A percentile compares a stretch with the other conserved stretches of the same genome.
These are phyloP conservation scores for Beauveria scarabaeidicola DNA, from an alignment of 2,329 filamentous ascomycete genomes.

Conservation along the genomic window DNA sequence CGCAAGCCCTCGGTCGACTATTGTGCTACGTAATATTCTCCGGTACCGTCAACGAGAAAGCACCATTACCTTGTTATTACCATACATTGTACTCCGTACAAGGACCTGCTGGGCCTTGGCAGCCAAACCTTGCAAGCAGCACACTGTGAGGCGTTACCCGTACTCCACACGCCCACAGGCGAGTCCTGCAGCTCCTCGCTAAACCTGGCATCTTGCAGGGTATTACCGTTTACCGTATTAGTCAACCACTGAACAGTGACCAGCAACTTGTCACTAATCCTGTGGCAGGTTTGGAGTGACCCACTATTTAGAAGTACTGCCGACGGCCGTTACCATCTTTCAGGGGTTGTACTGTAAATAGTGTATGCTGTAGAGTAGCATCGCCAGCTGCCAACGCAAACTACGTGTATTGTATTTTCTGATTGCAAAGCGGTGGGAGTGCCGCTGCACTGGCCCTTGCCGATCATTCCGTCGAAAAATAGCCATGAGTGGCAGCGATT, in stretches of 20 bases:
- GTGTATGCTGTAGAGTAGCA: background rate
- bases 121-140: background rate
- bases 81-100: background rate
- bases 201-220: background rate
- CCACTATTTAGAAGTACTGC: too few species aligned
- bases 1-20: background rate
- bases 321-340: too few species aligned
- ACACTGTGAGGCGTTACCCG: too few species aligned
- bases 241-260: too few species aligned
- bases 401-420: slow-evolving; percentile 3
- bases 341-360: too few species aligned
- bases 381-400: background rate
- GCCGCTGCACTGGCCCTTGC: background rate
- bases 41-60: too few species aligned
- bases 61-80: too few species aligned
- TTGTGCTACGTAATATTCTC: too few species aligned
- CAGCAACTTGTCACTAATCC: background rate
- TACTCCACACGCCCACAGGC: background rate
- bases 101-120: background rate
- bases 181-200: background rate
- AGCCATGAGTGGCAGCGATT: background rate
- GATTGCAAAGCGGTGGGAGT: background rate
- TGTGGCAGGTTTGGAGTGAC: background rate
- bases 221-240: background rate
- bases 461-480: background rate